Percentiles rank a stretch among this genome's conserved stretches.
These are phyloP conservation scores for Mycena olivaceomarginata DNA, from an alignment of 768 basidiomycete species.

Conservation along the genomic window DNA sequence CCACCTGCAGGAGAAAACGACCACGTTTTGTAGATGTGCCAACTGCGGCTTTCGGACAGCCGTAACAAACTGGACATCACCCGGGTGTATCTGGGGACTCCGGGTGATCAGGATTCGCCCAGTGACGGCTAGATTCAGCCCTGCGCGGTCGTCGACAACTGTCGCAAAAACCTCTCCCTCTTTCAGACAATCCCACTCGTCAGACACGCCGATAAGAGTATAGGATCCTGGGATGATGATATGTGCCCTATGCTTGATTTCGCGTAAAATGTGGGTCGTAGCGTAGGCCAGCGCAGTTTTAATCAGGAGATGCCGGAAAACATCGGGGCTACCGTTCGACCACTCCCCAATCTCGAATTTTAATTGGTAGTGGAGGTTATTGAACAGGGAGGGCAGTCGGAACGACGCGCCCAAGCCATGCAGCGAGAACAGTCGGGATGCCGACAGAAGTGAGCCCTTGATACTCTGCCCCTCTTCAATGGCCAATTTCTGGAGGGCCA, in stretches of 20 bases:
- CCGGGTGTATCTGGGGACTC: slow-evolving; percentile 74
- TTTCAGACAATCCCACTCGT: slow-evolving; percentile 66
- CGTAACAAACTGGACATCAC: slow-evolving; percentile 63
- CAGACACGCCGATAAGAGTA: slow-evolving; percentile 73
- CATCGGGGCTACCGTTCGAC: slow-evolving; percentile 20
- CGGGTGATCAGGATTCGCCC: slow-evolving; percentile 68
- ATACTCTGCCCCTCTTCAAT: slow-evolving; percentile 60
- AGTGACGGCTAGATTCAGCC: slow-evolving; percentile 50
- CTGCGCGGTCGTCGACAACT: slow-evolving; percentile 54
- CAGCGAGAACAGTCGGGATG: slow-evolving; percentile 61
- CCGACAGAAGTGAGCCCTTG: slow-evolving; percentile 55
- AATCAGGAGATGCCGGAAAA: slow-evolving; percentile 60
- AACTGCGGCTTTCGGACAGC: slow-evolving; percentile 65
- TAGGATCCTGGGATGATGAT: slow-evolving; percentile 69
- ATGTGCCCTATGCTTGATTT: slow-evolving; percentile 70
- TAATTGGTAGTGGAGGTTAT: slow-evolving; percentile 56
- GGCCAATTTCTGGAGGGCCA: slow-evolving; percentile 59
- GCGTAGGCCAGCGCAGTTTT: slow-evolving; percentile 59
- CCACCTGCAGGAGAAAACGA: slow-evolving; percentile 71
- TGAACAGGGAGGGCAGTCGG: slow-evolving; percentile 64
- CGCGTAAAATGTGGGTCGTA: slow-evolving; percentile 67
- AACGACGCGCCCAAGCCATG: slow-evolving; percentile 69
- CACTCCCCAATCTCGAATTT: slow-evolving; percentile 50
- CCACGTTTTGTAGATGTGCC: slow-evolving; percentile 63
- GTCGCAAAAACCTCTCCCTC: slow-evolving; percentile 71